Evolutionary conservation across 108 stramenopile genomes (phyloP).

Genomic region (Aurantiochytrium sp.): DNA sequence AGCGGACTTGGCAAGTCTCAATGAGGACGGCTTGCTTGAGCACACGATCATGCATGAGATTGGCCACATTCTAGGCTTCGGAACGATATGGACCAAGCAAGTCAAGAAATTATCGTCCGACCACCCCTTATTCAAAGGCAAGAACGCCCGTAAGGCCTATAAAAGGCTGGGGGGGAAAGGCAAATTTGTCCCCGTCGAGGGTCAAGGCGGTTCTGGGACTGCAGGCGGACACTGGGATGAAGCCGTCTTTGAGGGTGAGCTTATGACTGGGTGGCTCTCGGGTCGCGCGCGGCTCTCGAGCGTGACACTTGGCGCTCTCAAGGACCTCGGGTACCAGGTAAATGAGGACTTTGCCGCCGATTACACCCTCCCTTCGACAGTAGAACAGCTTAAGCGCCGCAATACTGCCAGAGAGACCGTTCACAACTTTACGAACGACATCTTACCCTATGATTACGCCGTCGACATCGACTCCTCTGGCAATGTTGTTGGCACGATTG

Average conservation of each 20-base stretch:
- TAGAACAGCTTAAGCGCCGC: not conserved
- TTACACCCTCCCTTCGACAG: not conserved
- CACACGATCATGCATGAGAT: not conserved
- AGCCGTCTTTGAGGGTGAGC: not conserved
- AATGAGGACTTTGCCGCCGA: not conserved
- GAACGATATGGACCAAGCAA: not conserved
- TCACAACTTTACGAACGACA: too few species aligned
- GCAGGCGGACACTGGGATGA: not conserved
- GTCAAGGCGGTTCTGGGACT: not conserved
- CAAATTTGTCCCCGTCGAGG: not conserved
- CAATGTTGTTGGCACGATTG: too few species aligned
- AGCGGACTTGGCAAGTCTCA: not conserved
- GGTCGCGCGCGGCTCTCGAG: not conserved
- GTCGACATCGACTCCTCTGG: too few species aligned
- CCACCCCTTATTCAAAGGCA: not conserved
- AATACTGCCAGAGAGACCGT: too few species aligned
- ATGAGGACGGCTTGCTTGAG: not conserved
- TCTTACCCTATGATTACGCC: too few species aligned
- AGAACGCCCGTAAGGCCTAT: not conserved
- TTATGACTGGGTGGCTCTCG: conserved; percentile 4
- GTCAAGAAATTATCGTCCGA: not conserved
- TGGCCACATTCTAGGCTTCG: not conserved
- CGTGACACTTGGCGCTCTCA: not conserved
- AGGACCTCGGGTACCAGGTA: not conserved
- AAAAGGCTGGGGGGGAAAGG: not conserved